Evolutionary conservation across 768 basidiomycete genomes (phyloP), one percentile per base, ranked within the genome.

Genomic region (Termitomyces sp.): DNA sequence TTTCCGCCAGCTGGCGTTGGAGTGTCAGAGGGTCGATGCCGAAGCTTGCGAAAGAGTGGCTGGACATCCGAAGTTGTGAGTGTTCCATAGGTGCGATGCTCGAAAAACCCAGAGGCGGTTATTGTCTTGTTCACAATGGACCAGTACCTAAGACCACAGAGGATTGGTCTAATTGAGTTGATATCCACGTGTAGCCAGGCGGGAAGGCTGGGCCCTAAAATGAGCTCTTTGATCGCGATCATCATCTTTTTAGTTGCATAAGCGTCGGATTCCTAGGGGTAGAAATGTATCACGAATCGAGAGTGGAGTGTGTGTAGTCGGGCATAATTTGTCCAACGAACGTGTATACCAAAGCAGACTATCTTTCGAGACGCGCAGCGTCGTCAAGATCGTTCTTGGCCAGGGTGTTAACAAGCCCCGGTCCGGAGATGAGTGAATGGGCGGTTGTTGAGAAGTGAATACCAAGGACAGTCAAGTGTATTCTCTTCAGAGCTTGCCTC

Each of bases 381-480:
- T 56, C 49, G 10, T 63, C 64, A 20, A 60, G 49, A 14, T 64
- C 49, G 10, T 56, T 34, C 12, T 63, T 25, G 51, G 63, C 59
- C 14, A 70, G 58, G 25, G 65, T 59, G 47, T 71, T 65, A 43
- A 73, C 38, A 31, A 72, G 62, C 57, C 25, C 25, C 25, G 25
- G 25, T 25, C 64, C 57, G 20, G 68, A 62, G 25, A 70, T 38
- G 34, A 67, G 64, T 32, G 69, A 67, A 9, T 69, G 65, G 4
- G 68, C 71, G 2, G 72, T 57, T 4, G 66, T 65, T 6, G 66
- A 67, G 11, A 67, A 67, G 51, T 72, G 70, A 5, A 69, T 66
- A 50, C 72, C 71, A 15, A 69, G 56, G 17, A 73, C 50, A 12
- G 70, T 71, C 47, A 72, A 45, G 55, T 57, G 46, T 32, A 17